Evolutionary conservation across 495 filamentous ascomycete species (phyloP).

Genomic region (Daldinia vernicosa): DNA sequence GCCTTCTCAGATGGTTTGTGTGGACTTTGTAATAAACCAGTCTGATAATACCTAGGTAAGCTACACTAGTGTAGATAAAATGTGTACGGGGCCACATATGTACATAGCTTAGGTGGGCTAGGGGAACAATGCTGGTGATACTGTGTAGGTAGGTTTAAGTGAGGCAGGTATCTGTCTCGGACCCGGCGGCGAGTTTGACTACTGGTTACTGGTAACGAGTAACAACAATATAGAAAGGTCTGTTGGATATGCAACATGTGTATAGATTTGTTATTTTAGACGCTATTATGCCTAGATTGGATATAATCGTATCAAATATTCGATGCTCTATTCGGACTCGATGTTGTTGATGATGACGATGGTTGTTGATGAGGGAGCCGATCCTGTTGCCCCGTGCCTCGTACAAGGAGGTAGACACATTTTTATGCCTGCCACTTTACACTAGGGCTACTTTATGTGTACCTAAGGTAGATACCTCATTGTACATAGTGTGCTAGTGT

Average conservation of each 20-base stretch:
- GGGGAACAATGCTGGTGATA: background rate
- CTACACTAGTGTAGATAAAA: background rate
- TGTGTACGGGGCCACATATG: background rate
- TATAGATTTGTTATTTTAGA: background rate
- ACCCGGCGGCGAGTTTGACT: background rate
- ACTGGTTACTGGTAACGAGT: background rate
- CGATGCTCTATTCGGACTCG: background rate
- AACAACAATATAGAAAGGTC: background rate
- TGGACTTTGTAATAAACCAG: background rate
- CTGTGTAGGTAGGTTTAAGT: slow-evolving; percentile 5
- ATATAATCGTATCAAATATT: background rate
- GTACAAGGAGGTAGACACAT: slow-evolving; percentile 18
- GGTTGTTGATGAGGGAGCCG: background rate
- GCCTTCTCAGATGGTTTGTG: background rate
- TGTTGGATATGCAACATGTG: background rate
- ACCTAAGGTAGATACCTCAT: too few species aligned
- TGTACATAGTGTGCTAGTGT: too few species aligned
- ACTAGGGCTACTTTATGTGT: background rate
- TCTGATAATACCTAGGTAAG: slow-evolving; percentile 1
- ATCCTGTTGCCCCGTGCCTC: slow-evolving; percentile 33
- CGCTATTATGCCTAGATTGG: background rate
- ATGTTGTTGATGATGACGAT: slow-evolving; percentile 6
- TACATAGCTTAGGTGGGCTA: slow-evolving; percentile 2
- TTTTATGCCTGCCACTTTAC: slow-evolving; percentile 22
- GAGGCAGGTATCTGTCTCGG: slow-evolving; percentile 4